Evolutionary conservation across 129 eudicot species (phyloP), one percentile per base, ranked within the genome.

Genomic region (Arctium minus): DNA sequence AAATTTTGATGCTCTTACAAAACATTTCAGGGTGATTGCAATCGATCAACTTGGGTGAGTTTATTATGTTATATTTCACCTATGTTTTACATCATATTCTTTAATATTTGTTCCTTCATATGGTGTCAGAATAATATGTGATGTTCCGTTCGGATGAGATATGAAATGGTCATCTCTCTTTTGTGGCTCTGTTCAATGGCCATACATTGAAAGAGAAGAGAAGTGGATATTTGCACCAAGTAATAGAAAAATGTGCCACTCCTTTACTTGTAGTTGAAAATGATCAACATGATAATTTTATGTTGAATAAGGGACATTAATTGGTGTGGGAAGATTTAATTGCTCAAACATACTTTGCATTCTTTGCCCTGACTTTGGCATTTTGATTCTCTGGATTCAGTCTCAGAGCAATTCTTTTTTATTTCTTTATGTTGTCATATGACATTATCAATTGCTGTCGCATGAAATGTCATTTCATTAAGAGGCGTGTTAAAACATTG

Each of bases 31-130:
- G 84, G 98, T 96, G 62, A 91, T 96, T 82, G 99, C 98, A 29
- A 90, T 96, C 12, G 99, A 96, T 86, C 99, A 96, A 80, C 93
- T 96, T 82, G 99, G 99, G 98, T 94, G 53, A 84, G 95, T 86
- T 31, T 73, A 67, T 30, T 18, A 39, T 62, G 8, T 2, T 33
- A 48, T 73, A 30, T 62, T 15, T 70, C 38, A 11, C 6, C 29
- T 30, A 37, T 33, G 1, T 5, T 79, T 79, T 73, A 60, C 10
- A 33, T 68, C 40, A 38, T 69, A 44, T 67, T 33, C 37, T 15
- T 42, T 2, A 36, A 42, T 75, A 46, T 32, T 2, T 67, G 74
- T 82, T 65, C 8, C 8, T 70, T 79, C 6, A 3, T 73, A 67
- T 39, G 64, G 13, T 68, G 29, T 68, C 60, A 12, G 48, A 44